A percentile compares a stretch with the other conserved stretches of the same genome.
Evolutionary conservation across 2,329 filamentous ascomycete genomes (phyloP).

Genomic region (Penicillium sp.): DNA sequence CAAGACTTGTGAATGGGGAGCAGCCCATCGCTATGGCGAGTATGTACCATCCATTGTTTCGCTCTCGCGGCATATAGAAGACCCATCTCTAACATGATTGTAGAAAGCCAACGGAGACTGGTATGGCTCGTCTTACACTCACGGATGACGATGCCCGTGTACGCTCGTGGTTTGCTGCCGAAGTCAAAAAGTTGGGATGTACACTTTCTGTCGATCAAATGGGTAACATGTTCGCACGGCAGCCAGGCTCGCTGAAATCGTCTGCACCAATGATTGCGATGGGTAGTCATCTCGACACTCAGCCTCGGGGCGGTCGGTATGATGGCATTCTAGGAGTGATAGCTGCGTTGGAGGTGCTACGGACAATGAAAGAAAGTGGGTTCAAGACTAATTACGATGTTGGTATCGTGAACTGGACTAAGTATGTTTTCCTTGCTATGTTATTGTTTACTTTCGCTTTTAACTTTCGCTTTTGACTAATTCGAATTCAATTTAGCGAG

Average conservation of each 20-base stretch:
- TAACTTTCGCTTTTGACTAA: not conserved
- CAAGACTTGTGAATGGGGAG: constrained; percentile 34
- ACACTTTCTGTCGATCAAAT: constrained; percentile 65
- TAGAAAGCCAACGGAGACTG: constrained; percentile 37
- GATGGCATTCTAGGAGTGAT: constrained; percentile 73
- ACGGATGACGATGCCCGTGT: constrained; percentile 66
- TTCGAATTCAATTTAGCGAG: constrained; percentile 52
- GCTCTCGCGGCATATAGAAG: not conserved
- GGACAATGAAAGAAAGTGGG: constrained; percentile 64
- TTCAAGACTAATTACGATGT: constrained; percentile 66
- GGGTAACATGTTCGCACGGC: constrained; percentile 34
- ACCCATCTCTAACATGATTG: not conserved
- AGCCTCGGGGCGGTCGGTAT: constrained; percentile 52
- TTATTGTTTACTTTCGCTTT: constrained; percentile 22
- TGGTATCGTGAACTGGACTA: constrained; percentile 62
- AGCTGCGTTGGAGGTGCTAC: constrained; percentile 69
- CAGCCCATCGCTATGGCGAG: constrained; percentile 30
- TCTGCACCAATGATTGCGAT: constrained; percentile 44
- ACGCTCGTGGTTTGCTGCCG: constrained; percentile 68
- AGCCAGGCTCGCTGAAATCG: constrained; percentile 18
- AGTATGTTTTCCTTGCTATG: constrained; percentile 50
- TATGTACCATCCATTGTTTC: constrained; percentile 11
- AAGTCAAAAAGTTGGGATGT: constrained; percentile 62
- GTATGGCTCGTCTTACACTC: constrained; percentile 71
- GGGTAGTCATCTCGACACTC: constrained; percentile 42